phyloP scores from a whole-genome alignment of 2,329 filamentous ascomycete species.

The Colletotrichum chlorophyti region DNA sequence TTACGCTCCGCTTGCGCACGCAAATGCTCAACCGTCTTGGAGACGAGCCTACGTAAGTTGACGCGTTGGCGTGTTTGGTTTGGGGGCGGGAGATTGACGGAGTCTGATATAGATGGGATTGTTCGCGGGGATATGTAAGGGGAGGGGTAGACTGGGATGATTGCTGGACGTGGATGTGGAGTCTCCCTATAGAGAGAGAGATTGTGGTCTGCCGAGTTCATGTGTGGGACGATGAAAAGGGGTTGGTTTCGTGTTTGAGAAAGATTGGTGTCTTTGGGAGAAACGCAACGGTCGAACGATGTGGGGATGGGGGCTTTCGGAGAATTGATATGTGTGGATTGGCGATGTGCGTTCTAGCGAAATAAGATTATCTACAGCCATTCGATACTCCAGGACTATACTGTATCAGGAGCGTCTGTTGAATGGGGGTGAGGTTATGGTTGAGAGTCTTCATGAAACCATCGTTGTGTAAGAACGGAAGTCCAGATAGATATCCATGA shows the following conservation, averaged over 20 bases:
- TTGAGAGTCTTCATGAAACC: too few relatives aligned
- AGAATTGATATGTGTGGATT: background rate
- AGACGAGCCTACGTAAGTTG: slow-evolving; percentile 14
- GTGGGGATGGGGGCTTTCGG: background rate
- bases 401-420: too few relatives aligned
- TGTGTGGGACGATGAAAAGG: background rate
- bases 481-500: too few relatives aligned
- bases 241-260: slow-evolving; percentile 9
- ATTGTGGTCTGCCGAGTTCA: too few relatives aligned
- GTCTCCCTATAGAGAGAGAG: too few relatives aligned
- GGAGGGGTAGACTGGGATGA: too few relatives aligned
- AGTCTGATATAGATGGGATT: slow-evolving; percentile 14
- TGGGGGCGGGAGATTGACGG: slow-evolving; percentile 13
- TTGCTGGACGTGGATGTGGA: too few relatives aligned
- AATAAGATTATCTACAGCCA: slow-evolving; percentile 1
- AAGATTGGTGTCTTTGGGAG: background rate
- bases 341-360: background rate
- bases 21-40: background rate
- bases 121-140: too few relatives aligned
- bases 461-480: too few relatives aligned
- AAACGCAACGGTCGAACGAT: background rate
- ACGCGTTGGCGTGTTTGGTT: slow-evolving; percentile 21
- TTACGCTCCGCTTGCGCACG: background rate
- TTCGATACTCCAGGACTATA: too few relatives aligned
- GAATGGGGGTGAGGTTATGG: background rate